Base-by-base conservation (phyloP, 805 yeast genomes). In the Kluyveromyces wickerhamii region DNA sequence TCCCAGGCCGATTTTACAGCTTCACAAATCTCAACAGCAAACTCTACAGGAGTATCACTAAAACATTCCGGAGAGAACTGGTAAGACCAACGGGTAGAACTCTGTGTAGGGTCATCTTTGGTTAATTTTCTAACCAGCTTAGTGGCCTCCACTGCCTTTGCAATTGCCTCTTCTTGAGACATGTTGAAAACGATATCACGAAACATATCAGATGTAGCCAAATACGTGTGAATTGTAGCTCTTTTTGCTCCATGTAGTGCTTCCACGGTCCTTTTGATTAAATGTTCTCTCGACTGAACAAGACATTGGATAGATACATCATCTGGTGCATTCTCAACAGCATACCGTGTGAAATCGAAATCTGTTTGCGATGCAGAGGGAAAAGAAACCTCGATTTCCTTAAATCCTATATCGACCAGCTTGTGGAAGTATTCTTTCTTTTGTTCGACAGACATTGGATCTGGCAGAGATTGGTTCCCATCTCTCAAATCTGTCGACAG, bases 291-390 rank as follows among this genome's bases (percentile, higher is more conserved):
- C n/a, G 81, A 76, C 55, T 78, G 89, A 20, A 81, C 79, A 36
- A 80, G 65, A 38, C 78, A 85, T 62, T 80, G 89, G 47, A 80
- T 75, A 26, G 69, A 57, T 14, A 80, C 88, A 51, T 79, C 89
- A 13, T 69, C 80, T 8, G 89, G 89, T 19, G 85, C 82, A 48
- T 74, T 72, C 54, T 78, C 84, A 28, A 80, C 86, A 5, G 87
- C 88, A 48, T 74, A 80, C 40, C 87, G 66, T 15, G 89, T 80
- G 65, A 80, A 80, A 59, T 80, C 89, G 51, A 80, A 80, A 61
- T 80, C 89, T 5, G 85, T 78, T 54, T 80, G 88, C 4, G 87
- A 79, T 3, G 88, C 88, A 19, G 85, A 77, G 7, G 89, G 89
- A 62, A 80, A 80, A 3, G 85, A 66, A 30, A 80, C 89, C 59